These are phyloP conservation scores for Prasinococcaceae sp. DNA, from an alignment of 139 green algal genomes.

Conservation along the genomic window DNA sequence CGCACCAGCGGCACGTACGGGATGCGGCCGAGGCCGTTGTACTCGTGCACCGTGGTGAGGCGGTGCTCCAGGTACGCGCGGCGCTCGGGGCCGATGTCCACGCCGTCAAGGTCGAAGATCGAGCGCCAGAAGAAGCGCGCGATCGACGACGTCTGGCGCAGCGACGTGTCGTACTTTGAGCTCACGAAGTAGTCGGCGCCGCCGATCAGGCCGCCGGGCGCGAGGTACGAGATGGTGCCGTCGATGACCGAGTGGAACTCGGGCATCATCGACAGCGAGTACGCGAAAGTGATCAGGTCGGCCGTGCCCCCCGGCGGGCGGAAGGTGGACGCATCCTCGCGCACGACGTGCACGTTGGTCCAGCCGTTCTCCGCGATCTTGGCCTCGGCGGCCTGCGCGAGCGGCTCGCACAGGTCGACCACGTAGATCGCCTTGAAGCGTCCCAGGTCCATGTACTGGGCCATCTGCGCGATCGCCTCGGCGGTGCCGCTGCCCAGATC, in stretches of 20 bases:
- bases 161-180: slow-evolving; percentile 76
- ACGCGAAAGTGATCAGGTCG: slow-evolving; percentile 91
- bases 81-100: slow-evolving; percentile 88
- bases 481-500: slow-evolving; percentile 83
- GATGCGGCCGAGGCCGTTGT: slow-evolving; percentile 77
- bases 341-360: slow-evolving; percentile 84
- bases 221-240: slow-evolving; percentile 61
- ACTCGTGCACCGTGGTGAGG: slow-evolving; percentile 69
- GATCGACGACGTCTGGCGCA: slow-evolving; percentile 73
- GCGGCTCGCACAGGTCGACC: slow-evolving; percentile 80
- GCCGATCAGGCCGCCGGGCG: slow-evolving; percentile 62
- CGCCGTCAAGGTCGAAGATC: slow-evolving; percentile 65
- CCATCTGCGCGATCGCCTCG: slow-evolving; percentile 92
- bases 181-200: slow-evolving; percentile 87
- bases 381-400: slow-evolving; percentile 67
- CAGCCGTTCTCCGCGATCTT: slow-evolving; percentile 68
- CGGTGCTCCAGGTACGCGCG: slow-evolving; percentile 82
- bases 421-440: slow-evolving; percentile 90
- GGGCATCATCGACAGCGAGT: slow-evolving; percentile 96
- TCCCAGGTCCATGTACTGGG: slow-evolving; percentile 67
- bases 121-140: slow-evolving; percentile 88
- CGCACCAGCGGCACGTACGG: slow-evolving; percentile 85
- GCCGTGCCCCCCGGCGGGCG: slow-evolving; percentile 37
- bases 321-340: slow-evolving; percentile 84
- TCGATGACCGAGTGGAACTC: slow-evolving; percentile 87